Evolutionary conservation across 1,139 yeast species (phyloP).

Genomic region (Candida dubliniensis): DNA sequence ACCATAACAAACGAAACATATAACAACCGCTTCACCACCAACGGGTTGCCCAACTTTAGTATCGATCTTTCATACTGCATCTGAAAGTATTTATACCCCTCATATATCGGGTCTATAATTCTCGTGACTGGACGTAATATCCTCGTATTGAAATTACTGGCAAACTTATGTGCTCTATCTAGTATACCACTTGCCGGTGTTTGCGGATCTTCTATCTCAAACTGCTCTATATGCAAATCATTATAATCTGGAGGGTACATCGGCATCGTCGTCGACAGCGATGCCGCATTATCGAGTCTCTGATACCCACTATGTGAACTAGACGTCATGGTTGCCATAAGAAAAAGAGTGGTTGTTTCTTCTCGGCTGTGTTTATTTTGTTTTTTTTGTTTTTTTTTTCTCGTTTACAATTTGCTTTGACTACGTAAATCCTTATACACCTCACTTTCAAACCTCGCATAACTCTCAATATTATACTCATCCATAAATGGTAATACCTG

Average conservation of each 20-base stretch:
- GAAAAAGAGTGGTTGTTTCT: background rate
- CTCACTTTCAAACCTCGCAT: slow-evolving; percentile 18
- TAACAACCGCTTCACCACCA: slow-evolving; percentile 73
- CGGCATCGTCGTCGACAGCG: slow-evolving; percentile 16
- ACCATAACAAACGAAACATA: slow-evolving; percentile 66
- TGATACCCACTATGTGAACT: slow-evolving; percentile 4
- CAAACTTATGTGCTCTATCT: slow-evolving; percentile 33
- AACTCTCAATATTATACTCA: slow-evolving; percentile 16
- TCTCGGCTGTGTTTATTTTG: background rate
- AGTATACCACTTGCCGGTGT: slow-evolving; percentile 19
- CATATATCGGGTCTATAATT: slow-evolving; percentile 69
- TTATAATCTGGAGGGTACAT: slow-evolving; percentile 34
- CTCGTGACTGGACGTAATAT: slow-evolving; percentile 55
- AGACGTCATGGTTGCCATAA: slow-evolving; percentile 1
- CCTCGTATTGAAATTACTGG: slow-evolving; percentile 40
- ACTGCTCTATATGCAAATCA: slow-evolving; percentile 34
- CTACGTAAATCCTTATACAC: slow-evolving; percentile 17
- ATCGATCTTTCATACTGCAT: slow-evolving; percentile 56
- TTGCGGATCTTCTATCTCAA: slow-evolving; percentile 42
- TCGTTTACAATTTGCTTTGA: slow-evolving; percentile 4
- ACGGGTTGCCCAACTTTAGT: slow-evolving; percentile 76
- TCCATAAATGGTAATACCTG: slow-evolving; percentile 37
- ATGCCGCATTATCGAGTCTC: slow-evolving; percentile 6
- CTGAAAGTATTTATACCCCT: slow-evolving; percentile 48
- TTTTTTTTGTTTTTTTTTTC: too few relatives aligned